A percentile compares a stretch with the other conserved stretches of the same genome.
These are phyloP conservation scores for Liriodendron chinense DNA, from an alignment of 164 flowering plant species.

Conservation along the genomic window DNA sequence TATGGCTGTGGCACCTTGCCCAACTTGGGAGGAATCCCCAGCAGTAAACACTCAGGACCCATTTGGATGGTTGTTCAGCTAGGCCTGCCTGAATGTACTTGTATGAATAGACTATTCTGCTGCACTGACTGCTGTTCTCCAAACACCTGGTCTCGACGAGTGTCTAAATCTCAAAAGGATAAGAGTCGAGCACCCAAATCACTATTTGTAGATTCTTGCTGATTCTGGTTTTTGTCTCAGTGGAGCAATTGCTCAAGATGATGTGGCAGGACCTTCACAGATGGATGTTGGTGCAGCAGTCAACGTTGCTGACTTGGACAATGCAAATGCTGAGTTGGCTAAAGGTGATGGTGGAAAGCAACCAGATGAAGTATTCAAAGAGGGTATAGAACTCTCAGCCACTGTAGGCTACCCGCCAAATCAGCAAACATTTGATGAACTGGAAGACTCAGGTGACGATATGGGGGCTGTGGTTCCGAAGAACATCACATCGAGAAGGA, in stretches of 20 bases:
- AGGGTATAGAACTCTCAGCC: conserved; percentile 6
- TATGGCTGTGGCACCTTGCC: too few relatives aligned
- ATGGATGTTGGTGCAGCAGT: conserved; percentile 2
- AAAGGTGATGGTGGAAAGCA: conserved; percentile 8
- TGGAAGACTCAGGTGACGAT: conserved; percentile 49
- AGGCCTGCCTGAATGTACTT: neutral
- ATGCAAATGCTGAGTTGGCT: conserved; percentile 17
- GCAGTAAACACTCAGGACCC: too few relatives aligned
- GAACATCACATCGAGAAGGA: conserved; percentile 39
- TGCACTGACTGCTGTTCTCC: neutral
- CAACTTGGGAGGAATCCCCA: too few relatives aligned
- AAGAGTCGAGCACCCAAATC: too few relatives aligned
- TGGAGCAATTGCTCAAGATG: conserved; percentile 13
- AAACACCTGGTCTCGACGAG: neutral
- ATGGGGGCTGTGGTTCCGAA: conserved; percentile 12
- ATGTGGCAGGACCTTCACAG: conserved; percentile 9
- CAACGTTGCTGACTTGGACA: conserved; percentile 9
- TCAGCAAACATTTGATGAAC: conserved; percentile 24
- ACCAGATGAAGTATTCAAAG: neutral
- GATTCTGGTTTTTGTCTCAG: conserved; percentile 17
- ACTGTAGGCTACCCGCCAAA: conserved; percentile 12
- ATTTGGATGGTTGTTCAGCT: neutral
- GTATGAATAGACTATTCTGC: neutral
- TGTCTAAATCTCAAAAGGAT: neutral
- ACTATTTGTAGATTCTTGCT: neutral